These are phyloP conservation scores for Pythium dissimile DNA, from an alignment of 352 stramenopile species.

Conservation along the genomic window DNA sequence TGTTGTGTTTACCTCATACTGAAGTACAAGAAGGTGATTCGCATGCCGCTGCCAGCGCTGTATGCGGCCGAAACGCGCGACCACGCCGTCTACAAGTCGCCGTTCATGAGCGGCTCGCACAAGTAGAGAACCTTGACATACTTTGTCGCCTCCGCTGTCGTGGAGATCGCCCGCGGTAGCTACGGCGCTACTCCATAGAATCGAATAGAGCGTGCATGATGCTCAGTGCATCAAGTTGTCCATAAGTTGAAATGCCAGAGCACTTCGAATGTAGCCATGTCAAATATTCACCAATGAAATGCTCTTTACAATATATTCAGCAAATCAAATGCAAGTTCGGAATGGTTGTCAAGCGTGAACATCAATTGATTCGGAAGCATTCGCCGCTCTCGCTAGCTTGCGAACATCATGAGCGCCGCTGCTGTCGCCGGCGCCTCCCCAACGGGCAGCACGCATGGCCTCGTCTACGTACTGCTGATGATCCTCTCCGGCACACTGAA, in stretches of 20 bases:
- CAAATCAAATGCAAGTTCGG: background rate
- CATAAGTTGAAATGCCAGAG: too few relatives aligned
- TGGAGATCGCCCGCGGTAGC: too few relatives aligned
- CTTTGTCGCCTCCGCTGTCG: too few relatives aligned
- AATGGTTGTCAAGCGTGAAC: too few relatives aligned
- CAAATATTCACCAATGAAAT: background rate
- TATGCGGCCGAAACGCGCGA: conserved; percentile 52
- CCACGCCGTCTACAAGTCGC: conserved; percentile 44
- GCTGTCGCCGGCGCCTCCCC: background rate
- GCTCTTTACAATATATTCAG: background rate
- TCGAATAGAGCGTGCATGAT: too few relatives aligned
- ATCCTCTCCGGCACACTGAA: conserved; percentile 76
- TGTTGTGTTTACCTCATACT: too few relatives aligned
- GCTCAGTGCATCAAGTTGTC: too few relatives aligned
- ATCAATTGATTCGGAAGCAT: background rate
- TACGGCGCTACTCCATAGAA: too few relatives aligned
- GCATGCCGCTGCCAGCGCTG: conserved; percentile 37
- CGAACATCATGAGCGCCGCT: background rate
- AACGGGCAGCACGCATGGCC: too few relatives aligned
- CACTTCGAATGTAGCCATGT: background rate
- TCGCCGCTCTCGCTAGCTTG: background rate
- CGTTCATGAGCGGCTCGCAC: conserved; percentile 72
- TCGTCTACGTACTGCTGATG: conserved; percentile 58
- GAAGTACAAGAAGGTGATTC: conserved; percentile 84
- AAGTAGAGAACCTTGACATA: conserved; percentile 49